A percentile compares a stretch with the other conserved stretches of the same genome.
Conservation (phyloP, 2,329 filamentous ascomycete species). For the Elsinoe perseae region DNA sequence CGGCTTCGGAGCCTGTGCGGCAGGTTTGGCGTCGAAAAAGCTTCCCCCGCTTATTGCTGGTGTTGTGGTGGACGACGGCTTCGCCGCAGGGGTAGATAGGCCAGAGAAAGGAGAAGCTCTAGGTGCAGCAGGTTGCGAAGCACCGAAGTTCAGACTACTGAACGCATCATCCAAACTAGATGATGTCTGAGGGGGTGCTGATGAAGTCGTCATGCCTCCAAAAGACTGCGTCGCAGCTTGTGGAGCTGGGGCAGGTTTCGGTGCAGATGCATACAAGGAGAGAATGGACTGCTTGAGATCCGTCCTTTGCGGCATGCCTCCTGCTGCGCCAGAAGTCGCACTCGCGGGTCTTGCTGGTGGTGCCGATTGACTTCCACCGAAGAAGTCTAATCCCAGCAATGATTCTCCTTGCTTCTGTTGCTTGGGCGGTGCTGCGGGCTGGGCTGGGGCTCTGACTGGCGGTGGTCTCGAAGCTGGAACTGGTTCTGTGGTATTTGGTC, state of each 20-base stretch:
- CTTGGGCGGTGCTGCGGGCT: slow-evolving; percentile 34
- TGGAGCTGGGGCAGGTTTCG: slow-evolving; percentile 61
- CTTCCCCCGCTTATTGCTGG: slow-evolving; percentile 58
- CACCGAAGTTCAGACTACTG: slow-evolving; percentile 55
- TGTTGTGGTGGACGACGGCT: slow-evolving; percentile 33
- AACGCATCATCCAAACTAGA: slow-evolving; percentile 75
- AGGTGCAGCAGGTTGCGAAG: slow-evolving; percentile 38
- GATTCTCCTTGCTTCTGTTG: slow-evolving; percentile 72
- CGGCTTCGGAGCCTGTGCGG: slow-evolving; percentile 32
- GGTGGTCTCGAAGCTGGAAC: slow-evolving; percentile 59
- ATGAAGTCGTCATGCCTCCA: slow-evolving; percentile 32
- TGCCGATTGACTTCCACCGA: slow-evolving; percentile 62
- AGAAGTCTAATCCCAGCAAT: slow-evolving; percentile 84
- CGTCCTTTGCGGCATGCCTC: slow-evolving; percentile 64
- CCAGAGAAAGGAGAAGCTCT: slow-evolving; percentile 60
- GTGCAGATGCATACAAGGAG: slow-evolving; percentile 80
- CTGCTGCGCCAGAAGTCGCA: slow-evolving; percentile 55
- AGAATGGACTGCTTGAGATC: slow-evolving; percentile 97
- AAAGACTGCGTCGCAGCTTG: slow-evolving; percentile 26
- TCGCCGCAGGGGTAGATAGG: slow-evolving; percentile 48
- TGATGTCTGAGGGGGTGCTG: slow-evolving; percentile 40
- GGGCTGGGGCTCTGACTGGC: slow-evolving; percentile 26
- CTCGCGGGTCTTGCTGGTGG: slow-evolving; percentile 72
- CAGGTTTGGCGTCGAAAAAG: slow-evolving; percentile 65
- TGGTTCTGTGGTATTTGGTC: slow-evolving; percentile 68